phyloP scores from a whole-genome alignment of 2,329 filamentous ascomycete genomes.

The Colletotrichum lentis region DNA sequence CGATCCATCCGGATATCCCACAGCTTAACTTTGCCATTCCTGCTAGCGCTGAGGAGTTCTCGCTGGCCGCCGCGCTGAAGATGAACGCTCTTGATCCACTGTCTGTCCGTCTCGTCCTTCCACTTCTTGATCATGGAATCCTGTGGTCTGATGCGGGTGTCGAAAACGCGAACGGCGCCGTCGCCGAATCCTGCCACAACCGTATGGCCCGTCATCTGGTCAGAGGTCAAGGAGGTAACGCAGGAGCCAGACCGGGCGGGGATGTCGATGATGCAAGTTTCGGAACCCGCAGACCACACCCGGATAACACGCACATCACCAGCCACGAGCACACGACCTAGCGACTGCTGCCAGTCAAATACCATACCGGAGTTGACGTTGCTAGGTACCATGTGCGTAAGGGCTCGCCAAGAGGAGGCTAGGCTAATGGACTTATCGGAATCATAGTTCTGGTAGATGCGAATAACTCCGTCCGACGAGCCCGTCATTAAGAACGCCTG shows the following conservation, averaged over 20 bases:
- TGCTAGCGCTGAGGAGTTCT: conserved; percentile 88
- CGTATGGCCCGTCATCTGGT: conserved; percentile 96
- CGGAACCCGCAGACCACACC: conserved; percentile 93
- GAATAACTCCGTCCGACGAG: conserved; percentile 92
- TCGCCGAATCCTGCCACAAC: conserved; percentile 98
- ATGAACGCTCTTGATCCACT: conserved; percentile 96
- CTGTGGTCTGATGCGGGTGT: conserved; percentile 82
- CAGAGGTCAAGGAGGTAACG: conserved; percentile 93
- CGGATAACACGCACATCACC: conserved; percentile 95
- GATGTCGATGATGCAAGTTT: conserved; percentile 93
- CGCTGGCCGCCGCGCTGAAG: conserved; percentile 95
- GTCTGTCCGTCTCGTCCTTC: conserved; percentile 85
- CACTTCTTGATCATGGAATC: conserved; percentile 96
- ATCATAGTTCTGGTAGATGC: conserved; percentile 93
- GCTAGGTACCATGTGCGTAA: conserved; percentile 92
- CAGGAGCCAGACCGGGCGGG: conserved; percentile 93
- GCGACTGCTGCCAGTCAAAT: conserved; percentile 99
- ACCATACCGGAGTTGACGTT: conserved; percentile 95
- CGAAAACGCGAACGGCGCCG: conserved; percentile 91
- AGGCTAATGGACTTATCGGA: conserved; percentile 78
- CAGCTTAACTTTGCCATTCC: conserved; percentile 91
- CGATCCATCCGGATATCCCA: conserved; percentile 95
- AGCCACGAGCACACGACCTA: conserved; percentile 91
- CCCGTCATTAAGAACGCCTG: conserved; percentile 94
- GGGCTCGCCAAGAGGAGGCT: conserved; percentile 87